A percentile compares a stretch with the other conserved stretches of the same genome.
Evolutionary conservation across 805 yeast species (phyloP).

Genomic region (Kuraishia hungarica): DNA sequence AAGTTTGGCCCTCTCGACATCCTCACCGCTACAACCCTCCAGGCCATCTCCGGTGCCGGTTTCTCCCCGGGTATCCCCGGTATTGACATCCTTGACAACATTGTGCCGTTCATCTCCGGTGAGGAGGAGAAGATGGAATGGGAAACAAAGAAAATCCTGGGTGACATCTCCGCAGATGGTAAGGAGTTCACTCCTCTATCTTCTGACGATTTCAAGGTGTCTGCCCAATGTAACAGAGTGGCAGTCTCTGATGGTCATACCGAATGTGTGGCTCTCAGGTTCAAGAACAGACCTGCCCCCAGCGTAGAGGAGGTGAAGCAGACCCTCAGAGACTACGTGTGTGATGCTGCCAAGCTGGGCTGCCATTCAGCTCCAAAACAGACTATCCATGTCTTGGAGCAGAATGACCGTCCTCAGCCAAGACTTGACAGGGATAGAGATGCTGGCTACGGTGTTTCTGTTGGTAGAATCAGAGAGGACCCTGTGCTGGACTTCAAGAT

Average conservation of each 20-base stretch:
- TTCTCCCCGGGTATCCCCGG: slow-evolving; percentile 97
- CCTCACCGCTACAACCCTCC: slow-evolving; percentile 85
- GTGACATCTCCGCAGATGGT: slow-evolving; percentile 44
- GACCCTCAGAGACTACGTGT: slow-evolving; percentile 60
- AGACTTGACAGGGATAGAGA: slow-evolving; percentile 95
- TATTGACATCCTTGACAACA: slow-evolving; percentile 88
- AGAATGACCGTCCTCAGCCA: slow-evolving; percentile 93
- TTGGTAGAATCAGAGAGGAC: slow-evolving; percentile 90
- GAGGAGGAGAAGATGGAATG: slow-evolving; percentile 98
- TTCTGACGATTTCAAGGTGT: slow-evolving; percentile 69
- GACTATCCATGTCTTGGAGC: slow-evolving; percentile 87
- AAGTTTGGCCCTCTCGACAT: slow-evolving; percentile 84
- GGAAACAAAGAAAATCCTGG: slow-evolving; percentile 95
- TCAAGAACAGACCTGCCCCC: slow-evolving; percentile 79
- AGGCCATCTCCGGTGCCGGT: slow-evolving; percentile 98
- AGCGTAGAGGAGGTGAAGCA: slow-evolving; percentile 71
- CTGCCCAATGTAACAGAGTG: slow-evolving; percentile 95
- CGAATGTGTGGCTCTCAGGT: slow-evolving; percentile 83
- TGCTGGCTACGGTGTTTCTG: slow-evolving; percentile 86
- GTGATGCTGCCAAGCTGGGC: slow-evolving; percentile 73
- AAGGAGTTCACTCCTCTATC: slow-evolving; percentile 48
- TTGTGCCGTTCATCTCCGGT: slow-evolving; percentile 90
- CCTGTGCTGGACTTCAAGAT: slow-evolving; percentile 90
- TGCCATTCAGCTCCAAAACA: slow-evolving; percentile 92
- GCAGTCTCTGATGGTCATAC: slow-evolving; percentile 98